Base-by-base conservation (phyloP, 345 rosid genomes). In the Erucastrum elatum region DNA sequence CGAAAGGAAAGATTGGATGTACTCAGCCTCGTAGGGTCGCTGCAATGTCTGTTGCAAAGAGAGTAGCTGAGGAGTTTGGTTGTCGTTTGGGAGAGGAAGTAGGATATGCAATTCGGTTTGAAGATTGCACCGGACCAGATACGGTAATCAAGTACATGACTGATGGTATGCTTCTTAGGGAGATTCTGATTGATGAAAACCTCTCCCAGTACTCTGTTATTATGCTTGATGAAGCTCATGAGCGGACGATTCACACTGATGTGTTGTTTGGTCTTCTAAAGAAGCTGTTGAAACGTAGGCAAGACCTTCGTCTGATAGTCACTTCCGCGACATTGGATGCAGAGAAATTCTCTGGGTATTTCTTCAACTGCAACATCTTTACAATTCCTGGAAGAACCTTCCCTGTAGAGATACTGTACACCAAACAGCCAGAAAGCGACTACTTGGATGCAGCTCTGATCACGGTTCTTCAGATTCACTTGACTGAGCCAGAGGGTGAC, bases 1-100 rank as follows among this genome's bases (percentile, higher is more conserved):
- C 90, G 12, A 83, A 81, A 68, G 97, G 95, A 5, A 92, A 89
- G 84, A 92, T 90, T 62, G 95, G 90, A 12, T 90, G 95, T 80
- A 92, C 97, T 16, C 97, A 92, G 78, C 97, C 97, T 73, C 92
- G 91, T 60, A 86, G 95, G 75, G 95, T 90, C 60, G 97, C 97
- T 25, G 97, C 93, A 8, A 88, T 85, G 88, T 92, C 95, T 74
- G 97, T 92, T 16, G 97, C 94, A 10, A 89, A 90, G 88, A 88
- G 96, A 81, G 95, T 90, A 39, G 95, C 97, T 75, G 94, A 90
- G 82, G 97, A 92, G 86, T 87, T 92, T 85, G 97, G 97, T 31
- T 90, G 97, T 75, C 90, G 89, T 21, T 82, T 92, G 61, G 93
- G 94, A 41, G 93, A 92, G 75, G 97, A 92, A 71, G 94, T 92